phyloP scores from a whole-genome alignment of 805 yeast genomes.

The Lipomyces spencermartinsiae region DNA sequence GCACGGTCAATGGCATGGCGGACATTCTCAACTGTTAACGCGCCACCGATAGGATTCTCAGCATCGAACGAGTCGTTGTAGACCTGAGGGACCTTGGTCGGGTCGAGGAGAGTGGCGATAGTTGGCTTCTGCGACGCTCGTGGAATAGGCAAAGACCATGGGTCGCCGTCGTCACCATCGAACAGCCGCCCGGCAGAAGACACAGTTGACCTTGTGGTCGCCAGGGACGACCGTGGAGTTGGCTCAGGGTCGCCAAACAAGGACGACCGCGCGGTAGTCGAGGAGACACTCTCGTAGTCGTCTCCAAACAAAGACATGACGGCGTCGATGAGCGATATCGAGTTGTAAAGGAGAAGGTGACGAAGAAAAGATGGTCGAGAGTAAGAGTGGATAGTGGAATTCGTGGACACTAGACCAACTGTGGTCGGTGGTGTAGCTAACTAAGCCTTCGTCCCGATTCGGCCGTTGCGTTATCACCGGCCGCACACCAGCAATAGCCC shows the following conservation, averaged over 20 bases:
- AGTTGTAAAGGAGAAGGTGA: neutral
- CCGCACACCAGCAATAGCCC: slow-evolving; percentile 2
- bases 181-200: slow-evolving; percentile 24
- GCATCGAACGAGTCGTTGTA: slow-evolving; percentile 37
- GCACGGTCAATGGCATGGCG: slow-evolving; percentile 37
- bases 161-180: slow-evolving; percentile 27
- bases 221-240: slow-evolving; percentile 24
- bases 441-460: neutral
- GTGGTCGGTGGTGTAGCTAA: no score
- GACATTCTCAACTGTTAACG: slow-evolving; percentile 29
- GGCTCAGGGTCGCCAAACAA: slow-evolving; percentile 26
- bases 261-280: slow-evolving; percentile 26
- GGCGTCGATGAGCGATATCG: neutral
- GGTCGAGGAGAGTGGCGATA: slow-evolving; percentile 33
- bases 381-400: neutral
- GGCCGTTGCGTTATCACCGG: slow-evolving; percentile 9
- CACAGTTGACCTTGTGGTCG: slow-evolving; percentile 17
- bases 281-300: slow-evolving; percentile 37
- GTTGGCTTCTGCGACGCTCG: slow-evolving; percentile 32
- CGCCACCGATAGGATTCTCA: slow-evolving; percentile 39
- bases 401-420: neutral
- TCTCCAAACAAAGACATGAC: slow-evolving; percentile 40
- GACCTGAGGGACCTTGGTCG: slow-evolving; percentile 30
- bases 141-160: slow-evolving; percentile 31
- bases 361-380: neutral